Conservation (phyloP, 2,329 filamentous ascomycete species). For the Stagonosporopsis vannaccii region DNA sequence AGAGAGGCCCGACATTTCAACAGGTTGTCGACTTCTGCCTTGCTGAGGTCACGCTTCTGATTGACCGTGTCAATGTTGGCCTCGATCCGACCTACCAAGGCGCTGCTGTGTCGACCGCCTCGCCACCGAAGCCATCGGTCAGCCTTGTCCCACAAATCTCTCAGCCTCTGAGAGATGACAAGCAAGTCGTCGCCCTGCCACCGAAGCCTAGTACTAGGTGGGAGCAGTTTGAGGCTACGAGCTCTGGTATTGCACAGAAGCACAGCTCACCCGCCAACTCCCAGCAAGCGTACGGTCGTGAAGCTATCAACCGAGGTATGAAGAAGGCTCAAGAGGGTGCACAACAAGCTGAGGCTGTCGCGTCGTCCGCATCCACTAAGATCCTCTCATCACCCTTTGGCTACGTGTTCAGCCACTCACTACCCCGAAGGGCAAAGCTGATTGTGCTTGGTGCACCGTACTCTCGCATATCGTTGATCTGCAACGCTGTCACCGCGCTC, state of each 20-base stretch:
- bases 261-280: constrained; percentile 42
- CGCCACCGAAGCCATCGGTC: constrained; percentile 40
- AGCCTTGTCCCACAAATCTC: constrained; percentile 60
- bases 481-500: constrained; percentile 70
- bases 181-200: constrained; percentile 53
- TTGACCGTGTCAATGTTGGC: constrained; percentile 68
- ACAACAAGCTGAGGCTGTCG: constrained; percentile 35
- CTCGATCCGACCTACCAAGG: constrained; percentile 37
- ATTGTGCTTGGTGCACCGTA: constrained; percentile 78
- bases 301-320: constrained; percentile 44
- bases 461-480: constrained; percentile 59
- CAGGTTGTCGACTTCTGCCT: constrained; percentile 77
- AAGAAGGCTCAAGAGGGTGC: constrained; percentile 41
- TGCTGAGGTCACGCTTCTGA: constrained; percentile 71
- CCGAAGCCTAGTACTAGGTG: constrained; percentile 48
- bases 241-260: constrained; percentile 56
- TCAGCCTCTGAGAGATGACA: constrained; percentile 56
- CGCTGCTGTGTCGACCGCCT: constrained; percentile 21
- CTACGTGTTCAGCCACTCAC: constrained; percentile 73
- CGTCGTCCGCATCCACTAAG: constrained; percentile 34
- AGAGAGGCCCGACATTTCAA: constrained; percentile 79
- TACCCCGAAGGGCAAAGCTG: constrained; percentile 68
- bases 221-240: constrained; percentile 34
- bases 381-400: constrained; percentile 62
- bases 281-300: constrained; percentile 46